A percentile compares a stretch with the other conserved stretches of the same genome.
phyloP scores from a whole-genome alignment of 2,329 filamentous ascomycete genomes.

The Drechslerella stenobrocha region DNA sequence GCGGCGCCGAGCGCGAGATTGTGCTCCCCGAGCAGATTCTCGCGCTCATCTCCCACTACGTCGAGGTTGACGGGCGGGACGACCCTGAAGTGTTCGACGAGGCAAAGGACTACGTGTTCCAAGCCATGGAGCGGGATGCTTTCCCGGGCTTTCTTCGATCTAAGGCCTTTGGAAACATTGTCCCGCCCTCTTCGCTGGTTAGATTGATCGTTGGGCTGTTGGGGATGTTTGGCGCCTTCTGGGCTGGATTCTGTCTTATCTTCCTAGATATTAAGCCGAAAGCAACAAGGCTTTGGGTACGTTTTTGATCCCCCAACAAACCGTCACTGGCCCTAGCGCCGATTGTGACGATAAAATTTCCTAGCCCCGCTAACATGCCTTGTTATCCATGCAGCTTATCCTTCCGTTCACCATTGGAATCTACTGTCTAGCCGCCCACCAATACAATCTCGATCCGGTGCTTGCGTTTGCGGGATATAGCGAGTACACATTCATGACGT shows the following conservation, averaged over 20 bases:
- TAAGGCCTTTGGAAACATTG: slow-evolving; percentile 93
- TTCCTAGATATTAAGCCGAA: slow-evolving; percentile 75
- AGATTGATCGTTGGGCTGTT: slow-evolving; percentile 82
- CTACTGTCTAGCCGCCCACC: slow-evolving; percentile 86
- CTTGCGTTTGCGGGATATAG: slow-evolving; percentile 86
- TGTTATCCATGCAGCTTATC: slow-evolving; percentile 63
- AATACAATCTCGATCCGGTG: slow-evolving; percentile 91
- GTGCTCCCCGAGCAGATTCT: slow-evolving; percentile 86
- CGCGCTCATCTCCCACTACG: slow-evolving; percentile 78
- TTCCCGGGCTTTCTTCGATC: slow-evolving; percentile 93
- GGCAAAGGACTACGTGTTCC: slow-evolving; percentile 98
- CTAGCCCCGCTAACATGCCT: slow-evolving; percentile 1
- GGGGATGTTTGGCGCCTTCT: slow-evolving; percentile 87
- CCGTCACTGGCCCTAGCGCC: too few relatives aligned
- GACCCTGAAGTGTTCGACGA: slow-evolving; percentile 97
- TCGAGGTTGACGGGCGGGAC: slow-evolving; percentile 88
- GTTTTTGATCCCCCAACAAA: slow-evolving; percentile 54
- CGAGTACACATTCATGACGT: slow-evolving; percentile 95
- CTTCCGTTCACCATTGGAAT: slow-evolving; percentile 89
- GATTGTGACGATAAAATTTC: slow-evolving; percentile 31
- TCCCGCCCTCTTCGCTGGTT: slow-evolving; percentile 84
- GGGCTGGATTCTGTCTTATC: slow-evolving; percentile 90
- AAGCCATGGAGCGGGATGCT: slow-evolving; percentile 99
- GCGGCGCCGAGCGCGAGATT: slow-evolving; percentile 95
- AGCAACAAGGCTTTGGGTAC: slow-evolving; percentile 78